Evolutionary conservation across 2,329 filamentous ascomycete genomes (phyloP), one percentile per base, ranked within the genome.

Genomic region (Colletotrichum salicis): DNA sequence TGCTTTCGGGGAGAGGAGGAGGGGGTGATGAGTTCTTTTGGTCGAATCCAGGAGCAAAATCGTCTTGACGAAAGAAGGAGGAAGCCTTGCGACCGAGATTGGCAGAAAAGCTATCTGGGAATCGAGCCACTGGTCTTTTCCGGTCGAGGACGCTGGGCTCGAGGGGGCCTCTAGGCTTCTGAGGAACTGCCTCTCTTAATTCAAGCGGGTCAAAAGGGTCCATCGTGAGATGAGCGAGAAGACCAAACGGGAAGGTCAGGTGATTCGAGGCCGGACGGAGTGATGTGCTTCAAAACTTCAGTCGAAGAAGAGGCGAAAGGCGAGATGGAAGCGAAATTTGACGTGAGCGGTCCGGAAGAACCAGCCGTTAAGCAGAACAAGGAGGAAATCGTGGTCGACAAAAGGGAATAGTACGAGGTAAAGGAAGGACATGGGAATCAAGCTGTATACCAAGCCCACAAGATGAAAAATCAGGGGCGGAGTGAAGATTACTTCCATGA

Each of bases 71-170:
- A 37, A 41, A 41, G 11, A 48, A 71, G 33, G 60, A 35, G 41
- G 70, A 54, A 41, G 61, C 22, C 27, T 70, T 63, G 22, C 71
- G 73, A 19, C 67, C 63, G 24, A 73, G 51, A 22, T 60, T 70
- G n/a, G 73, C 56, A 48, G 73, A 71, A 63, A 74, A 74, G 33
- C 67, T 66, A 19, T 67, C 72, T 11, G 63, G 61, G 3, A 71
- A 68, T 22, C 45, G 60, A n/a, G 63, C 58, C 24, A 73, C 33
- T 10, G 73, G 73, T 15, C 67, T 69, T 52, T 73, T 74, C 48
- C 64, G 64, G 29, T 74, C 61, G 6, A 74, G 64, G 12, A 73
- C 37, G n/a, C 73, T 62, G 22, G 66, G 51, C 55, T 67, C 55
- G 7, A 57, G 11, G 58, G 13, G 81, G 0, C 12, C 45, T 48